Conservation (phyloP, 331 rosid genomes). For the Malus hybrid region DNA sequence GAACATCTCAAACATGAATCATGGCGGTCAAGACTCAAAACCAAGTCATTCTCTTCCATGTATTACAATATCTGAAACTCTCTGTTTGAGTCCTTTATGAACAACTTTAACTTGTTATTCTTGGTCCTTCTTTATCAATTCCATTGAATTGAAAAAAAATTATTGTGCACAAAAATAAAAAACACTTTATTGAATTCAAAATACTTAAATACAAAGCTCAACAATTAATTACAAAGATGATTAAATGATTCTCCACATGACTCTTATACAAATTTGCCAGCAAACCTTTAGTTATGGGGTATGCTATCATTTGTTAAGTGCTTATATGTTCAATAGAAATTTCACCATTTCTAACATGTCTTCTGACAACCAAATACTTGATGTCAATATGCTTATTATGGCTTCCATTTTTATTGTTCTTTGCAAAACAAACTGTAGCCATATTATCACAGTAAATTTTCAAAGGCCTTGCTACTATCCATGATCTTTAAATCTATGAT, state of each 20-base stretch:
- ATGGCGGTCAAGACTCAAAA: background rate
- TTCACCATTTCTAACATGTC: background rate
- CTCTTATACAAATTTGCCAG: background rate
- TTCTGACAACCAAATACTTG: background rate
- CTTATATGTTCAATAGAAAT: background rate
- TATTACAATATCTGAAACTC: background rate
- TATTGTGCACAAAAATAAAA: background rate
- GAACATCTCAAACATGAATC: background rate
- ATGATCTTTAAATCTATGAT: no score
- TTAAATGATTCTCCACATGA: background rate
- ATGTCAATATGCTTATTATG: background rate
- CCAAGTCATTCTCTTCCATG: background rate
- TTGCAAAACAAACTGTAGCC: background rate
- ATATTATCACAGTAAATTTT: background rate
- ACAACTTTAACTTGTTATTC: background rate
- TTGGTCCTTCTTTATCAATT: background rate
- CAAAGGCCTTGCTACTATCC: background rate
- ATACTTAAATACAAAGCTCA: background rate
- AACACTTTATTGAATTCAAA: background rate
- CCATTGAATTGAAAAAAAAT: background rate
- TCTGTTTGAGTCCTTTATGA: background rate
- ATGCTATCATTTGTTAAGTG: background rate
- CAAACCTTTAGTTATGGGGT: background rate
- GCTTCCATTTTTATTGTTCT: background rate
- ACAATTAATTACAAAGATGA: background rate